phyloP scores from a whole-genome alignment of 176 grass and related monocot species.

The Calamus simplicifolius region DNA sequence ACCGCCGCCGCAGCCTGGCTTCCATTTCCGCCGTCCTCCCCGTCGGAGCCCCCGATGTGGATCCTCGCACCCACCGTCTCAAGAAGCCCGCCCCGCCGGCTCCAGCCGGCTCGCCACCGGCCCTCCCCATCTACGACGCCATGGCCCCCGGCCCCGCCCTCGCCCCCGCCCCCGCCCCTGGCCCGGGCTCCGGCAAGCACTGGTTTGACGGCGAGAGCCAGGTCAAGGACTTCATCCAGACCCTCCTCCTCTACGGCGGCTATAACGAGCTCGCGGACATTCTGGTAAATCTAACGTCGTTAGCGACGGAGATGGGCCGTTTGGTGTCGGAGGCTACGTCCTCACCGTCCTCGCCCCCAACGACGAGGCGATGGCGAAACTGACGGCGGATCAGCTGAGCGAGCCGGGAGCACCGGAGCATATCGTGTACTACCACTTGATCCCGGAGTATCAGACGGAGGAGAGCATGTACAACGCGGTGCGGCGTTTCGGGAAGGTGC shows the following conservation, averaged over 20 bases:
- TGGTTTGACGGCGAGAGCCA: constrained; percentile 74
- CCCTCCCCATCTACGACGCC: constrained; percentile 56
- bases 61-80: constrained; percentile 56
- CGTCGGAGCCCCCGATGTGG: constrained; percentile 54
- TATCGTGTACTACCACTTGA: constrained; percentile 79
- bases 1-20: constrained; percentile 60
- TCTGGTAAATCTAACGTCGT: constrained; percentile 67
- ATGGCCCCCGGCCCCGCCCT: constrained; percentile 54
- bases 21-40: constrained; percentile 48
- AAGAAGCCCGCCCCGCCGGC: constrained; percentile 56
- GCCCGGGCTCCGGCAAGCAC: constrained; percentile 38
- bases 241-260: constrained; percentile 64
- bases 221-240: constrained; percentile 91
- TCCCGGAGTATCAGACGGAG: constrained; percentile 82
- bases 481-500: constrained; percentile 47
- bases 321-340: constrained; percentile 71
- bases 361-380: constrained; percentile 65
- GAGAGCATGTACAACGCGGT: constrained; percentile 91
- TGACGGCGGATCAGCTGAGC: constrained; percentile 56
- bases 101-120: constrained; percentile 27
- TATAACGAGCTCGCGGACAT: constrained; percentile 93
- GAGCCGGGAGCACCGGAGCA: constrained; percentile 62
- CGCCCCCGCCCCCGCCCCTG: constrained; percentile 43
- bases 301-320: constrained; percentile 66
- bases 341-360: constrained; percentile 64